These are phyloP conservation scores for Cymbomonas tetramitiformis DNA, from an alignment of 139 green algal species.

Conservation along the genomic window DNA sequence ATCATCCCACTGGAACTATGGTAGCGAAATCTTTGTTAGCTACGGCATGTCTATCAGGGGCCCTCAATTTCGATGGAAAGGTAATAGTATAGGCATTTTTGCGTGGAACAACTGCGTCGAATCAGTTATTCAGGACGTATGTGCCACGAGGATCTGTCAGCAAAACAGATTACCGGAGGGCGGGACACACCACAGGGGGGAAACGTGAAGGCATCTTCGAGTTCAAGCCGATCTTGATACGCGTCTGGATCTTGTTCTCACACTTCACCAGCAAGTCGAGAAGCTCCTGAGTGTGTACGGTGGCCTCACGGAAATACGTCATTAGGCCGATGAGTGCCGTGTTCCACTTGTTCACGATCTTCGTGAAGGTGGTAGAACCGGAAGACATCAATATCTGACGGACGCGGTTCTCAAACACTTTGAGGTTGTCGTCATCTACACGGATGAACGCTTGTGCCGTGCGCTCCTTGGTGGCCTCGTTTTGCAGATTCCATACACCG, in stretches of 20 bases:
- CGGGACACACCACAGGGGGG: conserved; percentile 92
- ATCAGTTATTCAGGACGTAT: too few relatives aligned
- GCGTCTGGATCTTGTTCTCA: conserved; percentile 99
- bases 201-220: conserved; percentile 82
- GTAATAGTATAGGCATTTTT: too few relatives aligned
- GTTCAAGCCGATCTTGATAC: conserved; percentile 95
- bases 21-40: too few relatives aligned
- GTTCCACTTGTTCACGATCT: conserved; percentile 99
- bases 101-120: too few relatives aligned
- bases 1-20: too few relatives aligned
- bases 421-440: conserved; percentile 93
- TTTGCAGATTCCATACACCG: conserved; percentile 94
- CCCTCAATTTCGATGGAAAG: too few relatives aligned
- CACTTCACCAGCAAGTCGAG: conserved; percentile 99
- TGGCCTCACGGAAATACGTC: conserved; percentile 76
- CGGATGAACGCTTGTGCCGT: conserved; percentile 83
- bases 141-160: too few relatives aligned
- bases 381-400: conserved; percentile 94
- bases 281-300: conserved; percentile 94
- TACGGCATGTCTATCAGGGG: too few relatives aligned
- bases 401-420: conserved; percentile 87
- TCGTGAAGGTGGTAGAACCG: conserved; percentile 95
- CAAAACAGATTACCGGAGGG: too few relatives aligned
- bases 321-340: conserved; percentile 91
- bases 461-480: conserved; percentile 89